Evolutionary conservation across 805 yeast species (phyloP).

Genomic region (Nakazawaea sp.): DNA sequence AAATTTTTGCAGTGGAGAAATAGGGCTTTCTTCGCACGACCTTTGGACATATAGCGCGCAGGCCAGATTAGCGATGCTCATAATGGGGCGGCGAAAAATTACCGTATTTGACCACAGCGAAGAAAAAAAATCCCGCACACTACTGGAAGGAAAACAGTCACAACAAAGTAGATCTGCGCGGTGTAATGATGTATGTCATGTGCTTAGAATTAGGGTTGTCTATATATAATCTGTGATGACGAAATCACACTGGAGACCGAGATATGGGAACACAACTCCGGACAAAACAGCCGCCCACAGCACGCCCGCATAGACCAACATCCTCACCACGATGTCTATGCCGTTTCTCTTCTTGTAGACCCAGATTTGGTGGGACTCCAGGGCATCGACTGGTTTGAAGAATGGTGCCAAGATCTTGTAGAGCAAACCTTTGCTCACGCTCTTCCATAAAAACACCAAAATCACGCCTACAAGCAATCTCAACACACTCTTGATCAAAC

Average conservation of each 20-base stretch:
- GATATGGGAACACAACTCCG: constrained; percentile 13
- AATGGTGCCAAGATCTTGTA: constrained; percentile 53
- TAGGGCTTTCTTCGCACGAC: too few species aligned
- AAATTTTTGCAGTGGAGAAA: too few species aligned
- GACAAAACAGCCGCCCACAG: constrained; percentile 48
- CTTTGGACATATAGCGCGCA: too few species aligned
- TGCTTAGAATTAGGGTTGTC: too few species aligned
- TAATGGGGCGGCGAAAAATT: too few species aligned
- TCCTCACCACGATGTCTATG: constrained; percentile 69
- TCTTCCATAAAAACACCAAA: constrained; percentile 67
- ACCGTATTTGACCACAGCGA: too few species aligned
- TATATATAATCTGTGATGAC: not conserved
- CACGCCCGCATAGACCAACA: constrained; percentile 79
- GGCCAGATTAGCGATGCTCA: too few species aligned
- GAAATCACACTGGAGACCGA: constrained; percentile 10
- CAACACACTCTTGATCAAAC: constrained; percentile 30
- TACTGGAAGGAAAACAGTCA: too few species aligned
- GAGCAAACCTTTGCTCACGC: constrained; percentile 60
- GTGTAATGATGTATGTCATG: too few species aligned
- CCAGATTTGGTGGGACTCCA: constrained; percentile 23
- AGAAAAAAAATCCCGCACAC: too few species aligned
- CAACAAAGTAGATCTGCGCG: too few species aligned
- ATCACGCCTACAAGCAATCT: constrained; percentile 59
- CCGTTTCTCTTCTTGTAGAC: constrained; percentile 61
- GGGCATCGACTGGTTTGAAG: constrained; percentile 15